Evolutionary conservation across 495 filamentous ascomycete genomes (phyloP).

Genomic region (Glutinoglossum americanum): DNA sequence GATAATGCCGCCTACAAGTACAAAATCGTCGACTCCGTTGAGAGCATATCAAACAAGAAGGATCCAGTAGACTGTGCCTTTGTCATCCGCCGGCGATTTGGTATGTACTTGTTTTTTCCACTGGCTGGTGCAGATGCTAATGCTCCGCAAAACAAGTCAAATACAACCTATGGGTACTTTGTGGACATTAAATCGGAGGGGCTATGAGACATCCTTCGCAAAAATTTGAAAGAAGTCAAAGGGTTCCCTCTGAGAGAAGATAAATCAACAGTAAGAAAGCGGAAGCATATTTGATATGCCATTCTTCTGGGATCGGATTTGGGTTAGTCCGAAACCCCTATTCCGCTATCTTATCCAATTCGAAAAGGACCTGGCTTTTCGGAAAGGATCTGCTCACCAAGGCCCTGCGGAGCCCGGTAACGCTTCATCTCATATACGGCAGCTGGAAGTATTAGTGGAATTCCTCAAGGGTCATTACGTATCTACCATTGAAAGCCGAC

Average conservation of each 20-base stretch:
- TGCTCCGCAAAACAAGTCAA: background rate
- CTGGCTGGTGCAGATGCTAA: constrained; percentile 1
- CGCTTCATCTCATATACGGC: constrained; percentile 7
- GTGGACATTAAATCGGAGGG: constrained; percentile 5
- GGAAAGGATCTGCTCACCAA: too few relatives aligned
- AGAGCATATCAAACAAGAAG: constrained; percentile 1
- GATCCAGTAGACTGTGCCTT: constrained; percentile 6
- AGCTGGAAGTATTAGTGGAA: too few relatives aligned
- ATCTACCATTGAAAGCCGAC: constrained; percentile 5
- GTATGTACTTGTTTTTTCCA: background rate
- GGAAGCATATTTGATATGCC: background rate
- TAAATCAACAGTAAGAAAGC: constrained; percentile 4
- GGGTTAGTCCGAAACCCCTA: background rate
- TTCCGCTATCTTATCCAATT: background rate
- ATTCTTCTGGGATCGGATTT: background rate
- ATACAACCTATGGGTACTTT: background rate
- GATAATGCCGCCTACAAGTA: constrained; percentile 7
- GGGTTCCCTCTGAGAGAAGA: constrained; percentile 7
- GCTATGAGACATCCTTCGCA: background rate
- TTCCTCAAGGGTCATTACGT: constrained; percentile 6
- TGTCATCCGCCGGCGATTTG: constrained; percentile 1
- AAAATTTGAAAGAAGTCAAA: constrained; percentile 1
- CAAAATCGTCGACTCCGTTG: constrained; percentile 6
- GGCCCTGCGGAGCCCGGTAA: too few relatives aligned
- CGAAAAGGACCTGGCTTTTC: background rate